phyloP scores from a whole-genome alignment of 257 asterid genomes.

The Solanum habrochaites region DNA sequence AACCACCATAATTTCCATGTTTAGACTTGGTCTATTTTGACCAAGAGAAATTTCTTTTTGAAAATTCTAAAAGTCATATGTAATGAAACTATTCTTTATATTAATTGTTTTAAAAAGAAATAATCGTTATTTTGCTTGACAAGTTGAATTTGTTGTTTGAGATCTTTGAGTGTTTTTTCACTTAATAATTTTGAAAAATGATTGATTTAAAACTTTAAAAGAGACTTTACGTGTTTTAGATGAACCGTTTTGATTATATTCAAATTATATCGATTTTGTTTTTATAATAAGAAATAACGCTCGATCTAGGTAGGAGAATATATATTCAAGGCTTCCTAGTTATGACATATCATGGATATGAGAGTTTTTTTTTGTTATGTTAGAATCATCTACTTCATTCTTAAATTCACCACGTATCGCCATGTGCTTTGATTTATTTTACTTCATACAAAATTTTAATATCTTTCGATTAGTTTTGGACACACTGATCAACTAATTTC shows the following conservation, averaged over 20 bases:
- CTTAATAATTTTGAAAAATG: no score
- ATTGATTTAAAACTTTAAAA: no score
- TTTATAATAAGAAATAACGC: no score
- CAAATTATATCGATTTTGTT: no score
- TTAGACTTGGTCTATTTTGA: neutral
- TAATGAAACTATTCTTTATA: no score
- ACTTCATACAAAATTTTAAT: neutral
- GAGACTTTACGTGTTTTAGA: neutral
- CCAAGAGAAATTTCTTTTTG: neutral
- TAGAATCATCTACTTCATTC: no score
- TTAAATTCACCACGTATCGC: neutral
- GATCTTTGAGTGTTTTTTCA: neutral
- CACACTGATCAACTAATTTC: neutral
- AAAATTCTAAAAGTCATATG: neutral
- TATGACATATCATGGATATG: no score
- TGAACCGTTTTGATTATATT: no score
- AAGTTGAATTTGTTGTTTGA: neutral
- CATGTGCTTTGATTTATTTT: neutral
- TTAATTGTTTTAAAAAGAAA: no score
- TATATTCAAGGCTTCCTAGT: no score
- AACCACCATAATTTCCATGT: neutral
- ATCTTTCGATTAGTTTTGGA: accelerated
- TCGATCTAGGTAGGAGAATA: no score
- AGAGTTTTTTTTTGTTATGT: no score
- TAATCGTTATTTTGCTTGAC: neutral